Conservation (phyloP, 441 rosid genomes). For the Corymbia citriodora region DNA sequence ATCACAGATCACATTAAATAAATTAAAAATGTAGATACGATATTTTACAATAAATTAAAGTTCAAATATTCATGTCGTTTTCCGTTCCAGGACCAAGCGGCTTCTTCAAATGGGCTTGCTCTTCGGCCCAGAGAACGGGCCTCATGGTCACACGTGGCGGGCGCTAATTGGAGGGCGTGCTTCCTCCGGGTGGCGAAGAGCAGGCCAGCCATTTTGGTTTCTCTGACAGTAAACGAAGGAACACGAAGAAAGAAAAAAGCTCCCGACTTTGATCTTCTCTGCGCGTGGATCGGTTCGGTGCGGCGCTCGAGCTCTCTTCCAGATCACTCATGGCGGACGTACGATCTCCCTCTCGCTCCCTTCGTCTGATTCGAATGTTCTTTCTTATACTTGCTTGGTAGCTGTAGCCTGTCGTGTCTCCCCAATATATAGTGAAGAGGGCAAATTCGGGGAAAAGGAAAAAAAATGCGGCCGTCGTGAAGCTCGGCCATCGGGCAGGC, state of each 20-base stretch:
- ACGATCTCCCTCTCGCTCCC: not conserved
- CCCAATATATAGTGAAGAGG: not conserved
- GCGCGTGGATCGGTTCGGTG: not conserved
- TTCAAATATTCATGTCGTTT: not conserved
- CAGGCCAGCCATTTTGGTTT: not conserved
- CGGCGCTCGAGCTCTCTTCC: not conserved
- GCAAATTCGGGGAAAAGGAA: not conserved
- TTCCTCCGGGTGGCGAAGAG: not conserved
- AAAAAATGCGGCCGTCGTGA: not conserved
- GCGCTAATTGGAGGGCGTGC: not conserved
- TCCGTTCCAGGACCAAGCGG: not conserved
- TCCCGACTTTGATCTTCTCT: not conserved
- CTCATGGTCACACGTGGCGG: not conserved
- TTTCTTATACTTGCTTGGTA: not conserved
- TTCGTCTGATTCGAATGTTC: not conserved
- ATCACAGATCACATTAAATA: too few relatives aligned
- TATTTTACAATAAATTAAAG: too few relatives aligned
- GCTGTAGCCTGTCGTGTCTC: not conserved
- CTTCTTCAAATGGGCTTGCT: not conserved
- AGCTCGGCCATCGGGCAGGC: not conserved
- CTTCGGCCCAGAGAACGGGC: not conserved
- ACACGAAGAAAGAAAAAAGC: not conserved
- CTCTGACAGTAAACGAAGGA: not conserved
- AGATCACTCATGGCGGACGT: conserved; percentile 39
- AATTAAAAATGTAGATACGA: too few relatives aligned